These are phyloP conservation scores for Elsinoe fawcettii DNA, from an alignment of 2,329 filamentous ascomycete species.

Conservation along the genomic window DNA sequence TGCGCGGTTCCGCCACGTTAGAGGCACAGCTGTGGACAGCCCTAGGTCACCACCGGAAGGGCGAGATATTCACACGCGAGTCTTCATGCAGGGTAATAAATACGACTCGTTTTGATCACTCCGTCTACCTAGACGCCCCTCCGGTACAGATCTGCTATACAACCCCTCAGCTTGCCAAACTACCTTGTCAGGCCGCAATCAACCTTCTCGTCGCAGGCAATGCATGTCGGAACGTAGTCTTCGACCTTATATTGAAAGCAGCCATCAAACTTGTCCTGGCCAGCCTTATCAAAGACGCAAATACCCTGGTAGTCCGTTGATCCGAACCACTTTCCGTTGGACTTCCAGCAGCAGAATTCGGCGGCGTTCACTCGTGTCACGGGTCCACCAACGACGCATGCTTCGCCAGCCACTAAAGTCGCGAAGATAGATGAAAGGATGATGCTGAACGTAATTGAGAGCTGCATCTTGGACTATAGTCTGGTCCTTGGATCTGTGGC, in stretches of 20 bases:
- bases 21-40: too few relatives aligned
- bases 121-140: background rate
- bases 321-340: conserved; percentile 11
- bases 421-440: conserved; percentile 12
- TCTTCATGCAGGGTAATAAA: background rate
- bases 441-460: conserved; percentile 5
- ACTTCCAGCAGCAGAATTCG: conserved; percentile 11
- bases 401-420: conserved; percentile 15
- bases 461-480: background rate
- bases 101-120: background rate
- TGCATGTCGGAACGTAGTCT: conserved; percentile 13
- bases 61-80: too few relatives aligned
- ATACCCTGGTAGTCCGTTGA: conserved; percentile 9
- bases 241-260: conserved; percentile 6
- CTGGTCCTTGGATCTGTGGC: background rate
- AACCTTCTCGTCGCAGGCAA: conserved; percentile 14
- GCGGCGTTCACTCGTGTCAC: conserved; percentile 7
- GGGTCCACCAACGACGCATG: conserved; percentile 15
- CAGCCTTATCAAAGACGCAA: conserved; percentile 11
- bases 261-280: conserved; percentile 3
- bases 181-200: conserved; percentile 14
- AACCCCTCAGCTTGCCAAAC: background rate
- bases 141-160: background rate
- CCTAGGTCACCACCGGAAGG: too few relatives aligned
- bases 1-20: too few relatives aligned